Conservation (phyloP, 73 alveolate genomes). For the Effrenium voratum region DNA sequence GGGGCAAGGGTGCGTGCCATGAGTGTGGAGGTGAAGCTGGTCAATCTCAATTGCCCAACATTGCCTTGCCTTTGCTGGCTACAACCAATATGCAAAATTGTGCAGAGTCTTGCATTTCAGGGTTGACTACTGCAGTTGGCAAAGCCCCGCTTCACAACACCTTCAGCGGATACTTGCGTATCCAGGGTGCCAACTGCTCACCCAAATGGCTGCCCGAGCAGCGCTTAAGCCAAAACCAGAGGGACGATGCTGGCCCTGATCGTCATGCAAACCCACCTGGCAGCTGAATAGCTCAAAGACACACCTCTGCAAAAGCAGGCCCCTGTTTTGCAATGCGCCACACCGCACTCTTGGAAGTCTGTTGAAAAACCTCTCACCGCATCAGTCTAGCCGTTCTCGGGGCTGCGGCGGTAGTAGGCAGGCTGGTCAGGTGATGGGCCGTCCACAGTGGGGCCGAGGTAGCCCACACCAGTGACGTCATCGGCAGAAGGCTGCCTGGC, state of each 20-base stretch:
- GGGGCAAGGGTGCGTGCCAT: too few species aligned
- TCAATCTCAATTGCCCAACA: too few species aligned
- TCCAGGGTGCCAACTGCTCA: too few species aligned
- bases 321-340: neutral
- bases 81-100: too few species aligned
- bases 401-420: slow-evolving; percentile 49
- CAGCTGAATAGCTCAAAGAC: neutral
- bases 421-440: slow-evolving; percentile 25
- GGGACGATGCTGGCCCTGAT: neutral
- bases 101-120: too few species aligned
- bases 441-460: slow-evolving; percentile 13
- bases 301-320: neutral
- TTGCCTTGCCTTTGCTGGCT: too few species aligned
- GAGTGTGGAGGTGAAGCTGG: too few species aligned
- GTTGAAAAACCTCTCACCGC: neutral
- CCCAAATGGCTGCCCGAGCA: neutral
- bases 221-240: neutral
- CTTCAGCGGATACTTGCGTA: too few species aligned
- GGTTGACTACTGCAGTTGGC: too few species aligned
- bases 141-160: too few species aligned
- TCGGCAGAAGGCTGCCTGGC: slow-evolving; percentile 39
- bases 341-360: neutral
- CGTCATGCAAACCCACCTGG: neutral
- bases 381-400: slow-evolving; percentile 19
- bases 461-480: slow-evolving; percentile 30